Evolutionary conservation across 1,284 basidiomycete genomes (phyloP).

Genomic region (Marasmius oreades): DNA sequence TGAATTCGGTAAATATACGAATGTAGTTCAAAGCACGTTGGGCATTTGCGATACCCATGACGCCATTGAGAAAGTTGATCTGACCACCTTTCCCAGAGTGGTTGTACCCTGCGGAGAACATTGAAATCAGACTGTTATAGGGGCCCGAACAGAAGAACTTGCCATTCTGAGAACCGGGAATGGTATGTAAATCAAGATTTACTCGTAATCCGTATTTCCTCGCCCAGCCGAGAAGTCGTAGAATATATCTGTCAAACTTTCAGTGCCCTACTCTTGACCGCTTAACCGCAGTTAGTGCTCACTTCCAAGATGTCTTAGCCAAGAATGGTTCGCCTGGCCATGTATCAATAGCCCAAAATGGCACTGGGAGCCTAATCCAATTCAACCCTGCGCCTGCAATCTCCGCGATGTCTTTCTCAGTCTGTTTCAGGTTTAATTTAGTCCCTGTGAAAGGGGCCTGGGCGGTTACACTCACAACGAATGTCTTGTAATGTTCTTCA

Average conservation of each 20-base stretch:
- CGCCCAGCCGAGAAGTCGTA: constrained; percentile 77
- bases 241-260: constrained; percentile 53
- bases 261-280: constrained; percentile 14
- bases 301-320: constrained; percentile 71
- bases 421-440: constrained; percentile 38
- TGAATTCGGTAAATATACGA: constrained; percentile 75
- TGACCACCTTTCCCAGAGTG: constrained; percentile 65
- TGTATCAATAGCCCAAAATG: constrained; percentile 84
- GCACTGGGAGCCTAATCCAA: constrained; percentile 82
- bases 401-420: constrained; percentile 85
- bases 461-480: constrained; percentile 55
- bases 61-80: constrained; percentile 64
- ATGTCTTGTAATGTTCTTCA: constrained; percentile 79
- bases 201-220: constrained; percentile 88
- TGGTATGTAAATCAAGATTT: constrained; percentile 80
- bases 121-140: constrained; percentile 15
- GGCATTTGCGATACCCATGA: constrained; percentile 71
- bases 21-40: constrained; percentile 85
- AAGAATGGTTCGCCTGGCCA: constrained; percentile 80
- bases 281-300: constrained; percentile 29
- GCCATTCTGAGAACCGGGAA: constrained; percentile 77
- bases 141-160: constrained; percentile 26
- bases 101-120: constrained; percentile 61
- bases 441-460: neutral
- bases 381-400: constrained; percentile 91